A percentile compares a stretch with the other conserved stretches of the same genome.
phyloP scores from a whole-genome alignment of 768 basidiomycete genomes.

The Sarcodon aspratus region DNA sequence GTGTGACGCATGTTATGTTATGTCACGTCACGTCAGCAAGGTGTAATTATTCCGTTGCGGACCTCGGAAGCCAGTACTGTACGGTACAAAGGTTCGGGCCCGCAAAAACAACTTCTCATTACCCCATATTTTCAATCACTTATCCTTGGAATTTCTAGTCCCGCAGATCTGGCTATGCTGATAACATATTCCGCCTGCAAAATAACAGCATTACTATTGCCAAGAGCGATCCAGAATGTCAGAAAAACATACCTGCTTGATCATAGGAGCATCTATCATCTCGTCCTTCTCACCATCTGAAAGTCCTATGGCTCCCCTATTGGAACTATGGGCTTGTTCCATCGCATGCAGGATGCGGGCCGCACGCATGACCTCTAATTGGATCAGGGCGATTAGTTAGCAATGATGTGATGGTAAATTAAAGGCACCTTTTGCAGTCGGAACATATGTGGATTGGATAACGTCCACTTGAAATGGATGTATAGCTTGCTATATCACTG shows the following conservation, averaged over 20 bases:
- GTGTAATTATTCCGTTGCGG: too few relatives aligned
- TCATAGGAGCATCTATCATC: conserved; percentile 91
- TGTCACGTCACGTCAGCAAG: too few relatives aligned
- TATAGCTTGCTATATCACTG: conserved; percentile 69
- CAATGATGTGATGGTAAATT: background rate
- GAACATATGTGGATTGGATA: conserved; percentile 73
- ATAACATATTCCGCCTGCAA: too few relatives aligned
- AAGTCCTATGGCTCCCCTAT: conserved; percentile 63
- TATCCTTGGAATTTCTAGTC: too few relatives aligned
- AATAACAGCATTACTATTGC: too few relatives aligned
- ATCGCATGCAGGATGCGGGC: conserved; percentile 59
- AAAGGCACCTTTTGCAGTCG: conserved; percentile 47
- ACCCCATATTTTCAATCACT: too few relatives aligned
- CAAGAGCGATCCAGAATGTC: too few relatives aligned
- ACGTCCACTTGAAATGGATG: conserved; percentile 76
- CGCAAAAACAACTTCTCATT: too few relatives aligned
- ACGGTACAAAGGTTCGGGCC: too few relatives aligned
- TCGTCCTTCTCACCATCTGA: conserved; percentile 47
- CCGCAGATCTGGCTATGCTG: too few relatives aligned
- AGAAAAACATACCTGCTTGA: conserved; percentile 50
- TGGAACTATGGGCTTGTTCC: conserved; percentile 38
- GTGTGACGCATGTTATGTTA: too few relatives aligned
- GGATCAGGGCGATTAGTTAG: background rate
- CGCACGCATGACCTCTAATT: conserved; percentile 65
- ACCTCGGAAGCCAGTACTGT: too few relatives aligned